Evolutionary conservation across 768 basidiomycete genomes (phyloP).

Genomic region (Ramaria sp.): DNA sequence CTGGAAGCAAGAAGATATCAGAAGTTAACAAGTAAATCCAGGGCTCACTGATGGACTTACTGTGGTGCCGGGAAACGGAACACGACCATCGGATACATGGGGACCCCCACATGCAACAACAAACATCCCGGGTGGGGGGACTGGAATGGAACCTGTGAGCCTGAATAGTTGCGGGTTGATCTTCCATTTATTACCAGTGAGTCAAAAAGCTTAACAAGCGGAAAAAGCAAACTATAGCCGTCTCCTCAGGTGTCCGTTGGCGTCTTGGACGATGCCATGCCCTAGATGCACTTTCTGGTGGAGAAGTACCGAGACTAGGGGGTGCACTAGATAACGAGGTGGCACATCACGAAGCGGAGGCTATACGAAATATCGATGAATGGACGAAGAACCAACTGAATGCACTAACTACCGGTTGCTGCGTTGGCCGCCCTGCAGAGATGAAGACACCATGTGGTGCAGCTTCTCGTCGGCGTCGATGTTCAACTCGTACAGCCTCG

Average conservation of each 20-base stretch:
- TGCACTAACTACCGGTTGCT: slow-evolving; percentile 33
- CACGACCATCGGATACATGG: not conserved
- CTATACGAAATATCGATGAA: not conserved
- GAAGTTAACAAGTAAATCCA: not conserved
- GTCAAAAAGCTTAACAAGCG: not conserved
- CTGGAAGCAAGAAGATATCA: not conserved
- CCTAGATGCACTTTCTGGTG: not conserved
- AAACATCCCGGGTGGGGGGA: not conserved
- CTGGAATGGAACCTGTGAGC: not conserved
- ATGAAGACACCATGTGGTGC: slow-evolving; percentile 10
- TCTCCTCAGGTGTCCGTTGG: not conserved
- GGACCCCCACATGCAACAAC: not conserved
- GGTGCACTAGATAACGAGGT: slow-evolving; percentile 4
- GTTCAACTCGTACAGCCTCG: slow-evolving; percentile 7
- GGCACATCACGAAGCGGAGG: slow-evolving; percentile 2
- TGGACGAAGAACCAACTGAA: not conserved
- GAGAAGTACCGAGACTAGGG: not conserved
- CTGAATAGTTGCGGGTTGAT: not conserved
- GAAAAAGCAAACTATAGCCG: not conserved
- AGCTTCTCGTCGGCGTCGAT: slow-evolving; percentile 11
- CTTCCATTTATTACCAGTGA: not conserved
- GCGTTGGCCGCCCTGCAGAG: not conserved
- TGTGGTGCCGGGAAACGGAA: not conserved
- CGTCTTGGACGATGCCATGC: slow-evolving; percentile 1
- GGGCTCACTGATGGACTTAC: not conserved